Conservation (phyloP, 1,284 basidiomycete genomes). For the Sanghuangporus baumii region DNA sequence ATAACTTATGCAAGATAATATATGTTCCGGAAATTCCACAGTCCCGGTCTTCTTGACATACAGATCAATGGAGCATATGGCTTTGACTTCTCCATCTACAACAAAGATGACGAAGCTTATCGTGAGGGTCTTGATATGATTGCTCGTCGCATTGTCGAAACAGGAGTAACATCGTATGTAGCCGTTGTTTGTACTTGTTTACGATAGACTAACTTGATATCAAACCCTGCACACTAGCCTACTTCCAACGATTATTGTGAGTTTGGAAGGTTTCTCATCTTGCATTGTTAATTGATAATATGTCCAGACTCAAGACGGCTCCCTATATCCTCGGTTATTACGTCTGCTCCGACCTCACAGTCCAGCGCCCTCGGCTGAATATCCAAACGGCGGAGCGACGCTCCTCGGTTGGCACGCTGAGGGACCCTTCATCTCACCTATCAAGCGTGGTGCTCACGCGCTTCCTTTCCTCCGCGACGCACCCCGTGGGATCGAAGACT, state of each 20-base stretch:
- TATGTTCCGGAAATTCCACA: constrained; percentile 23
- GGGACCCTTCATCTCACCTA: constrained; percentile 79
- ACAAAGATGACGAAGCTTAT: constrained; percentile 65
- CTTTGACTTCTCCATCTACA: constrained; percentile 82
- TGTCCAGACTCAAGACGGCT: constrained; percentile 65
- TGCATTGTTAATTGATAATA: constrained; percentile 1
- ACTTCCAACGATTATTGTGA: constrained; percentile 74
- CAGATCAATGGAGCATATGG: constrained; percentile 88
- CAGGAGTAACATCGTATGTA: constrained; percentile 80
- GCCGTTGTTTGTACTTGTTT: neutral
- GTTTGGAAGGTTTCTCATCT: constrained; percentile 25
- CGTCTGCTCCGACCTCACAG: constrained; percentile 59
- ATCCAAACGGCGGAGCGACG: constrained; percentile 37
- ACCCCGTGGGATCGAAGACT: constrained; percentile 50
- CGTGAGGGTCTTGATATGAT: constrained; percentile 64
- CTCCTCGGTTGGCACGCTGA: constrained; percentile 86
- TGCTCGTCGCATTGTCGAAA: constrained; percentile 74
- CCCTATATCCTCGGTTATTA: constrained; percentile 64
- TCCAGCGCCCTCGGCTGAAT: constrained; percentile 37
- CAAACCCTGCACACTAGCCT: constrained; percentile 35
- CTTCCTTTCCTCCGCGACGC: constrained; percentile 65
- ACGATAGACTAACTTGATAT: neutral
- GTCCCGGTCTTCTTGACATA: constrained; percentile 74
- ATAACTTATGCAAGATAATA: constrained; percentile 1
- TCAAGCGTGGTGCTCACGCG: constrained; percentile 78